Conservation (phyloP, 176 grass and related monocot genomes). For the Juncus inflexus region DNA sequence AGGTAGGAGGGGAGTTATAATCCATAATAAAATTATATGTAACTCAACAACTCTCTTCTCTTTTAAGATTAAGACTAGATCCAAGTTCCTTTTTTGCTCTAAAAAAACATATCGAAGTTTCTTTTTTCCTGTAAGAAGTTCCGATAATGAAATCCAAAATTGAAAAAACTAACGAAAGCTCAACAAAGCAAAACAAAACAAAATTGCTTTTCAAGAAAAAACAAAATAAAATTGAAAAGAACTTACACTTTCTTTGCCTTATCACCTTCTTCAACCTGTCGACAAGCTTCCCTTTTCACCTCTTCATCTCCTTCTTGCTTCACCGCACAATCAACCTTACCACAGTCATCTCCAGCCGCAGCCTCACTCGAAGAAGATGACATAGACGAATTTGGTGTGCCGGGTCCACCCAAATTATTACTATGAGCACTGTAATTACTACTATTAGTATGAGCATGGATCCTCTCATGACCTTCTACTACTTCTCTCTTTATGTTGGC, state of each 20-base stretch:
- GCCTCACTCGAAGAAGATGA: conserved; percentile 70
- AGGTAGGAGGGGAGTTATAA: conserved; percentile 1
- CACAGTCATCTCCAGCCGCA: conserved; percentile 19
- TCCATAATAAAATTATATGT: neutral
- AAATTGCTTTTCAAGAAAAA: conserved; percentile 14
- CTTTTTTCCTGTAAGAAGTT: neutral
- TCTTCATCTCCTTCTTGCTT: conserved; percentile 59
- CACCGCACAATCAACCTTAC: conserved; percentile 24
- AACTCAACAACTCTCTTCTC: neutral
- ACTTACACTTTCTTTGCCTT: conserved; percentile 81
- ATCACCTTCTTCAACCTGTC: conserved; percentile 41
- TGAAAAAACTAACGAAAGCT: neutral
- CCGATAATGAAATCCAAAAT: neutral
- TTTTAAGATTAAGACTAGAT: conserved; percentile 25
- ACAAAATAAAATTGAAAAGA: neutral
- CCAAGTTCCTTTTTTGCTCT: neutral
- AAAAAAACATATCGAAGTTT: neutral
- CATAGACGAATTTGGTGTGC: conserved; percentile 81
- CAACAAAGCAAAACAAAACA: conserved; percentile 1
- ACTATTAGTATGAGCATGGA: neutral
- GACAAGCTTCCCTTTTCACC: conserved; percentile 32
- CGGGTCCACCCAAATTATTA: conserved; percentile 30
- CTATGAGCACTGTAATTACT: neutral
- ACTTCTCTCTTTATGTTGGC: conserved; percentile 1
- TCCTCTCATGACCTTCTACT: neutral